A percentile compares a stretch with the other conserved stretches of the same genome.
Evolutionary conservation across 305 asterid genomes (phyloP).

Genomic region (Fraxinus baroniana): DNA sequence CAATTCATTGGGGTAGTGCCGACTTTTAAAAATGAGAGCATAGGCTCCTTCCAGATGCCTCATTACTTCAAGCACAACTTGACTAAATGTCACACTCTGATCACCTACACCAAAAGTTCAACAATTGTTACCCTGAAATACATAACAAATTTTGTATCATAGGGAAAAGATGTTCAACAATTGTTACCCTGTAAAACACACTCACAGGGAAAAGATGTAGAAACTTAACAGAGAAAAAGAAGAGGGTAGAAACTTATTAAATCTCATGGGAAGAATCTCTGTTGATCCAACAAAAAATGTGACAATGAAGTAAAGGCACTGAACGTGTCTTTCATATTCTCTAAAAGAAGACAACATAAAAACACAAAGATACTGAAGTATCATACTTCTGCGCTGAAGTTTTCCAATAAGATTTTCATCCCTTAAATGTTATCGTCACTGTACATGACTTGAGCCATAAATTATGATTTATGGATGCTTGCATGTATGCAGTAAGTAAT

Average conservation of each 20-base stretch:
- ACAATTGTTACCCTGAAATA: slow-evolving; percentile 5
- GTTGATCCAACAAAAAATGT: slow-evolving; percentile 3
- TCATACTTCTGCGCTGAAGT: slow-evolving; percentile 1
- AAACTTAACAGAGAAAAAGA: slow-evolving; percentile 2
- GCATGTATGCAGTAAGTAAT: background rate
- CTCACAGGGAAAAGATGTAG: slow-evolving; percentile 8
- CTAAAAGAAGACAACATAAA: background rate
- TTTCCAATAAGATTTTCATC: background rate
- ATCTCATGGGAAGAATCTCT: slow-evolving; percentile 1
- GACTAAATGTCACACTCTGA: slow-evolving; percentile 79
- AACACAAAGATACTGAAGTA: background rate
- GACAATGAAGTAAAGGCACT: background rate
- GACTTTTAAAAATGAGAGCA: slow-evolving; percentile 94
- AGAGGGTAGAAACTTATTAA: background rate
- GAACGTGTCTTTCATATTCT: slow-evolving; percentile 1
- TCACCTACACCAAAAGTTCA: slow-evolving; percentile 57
- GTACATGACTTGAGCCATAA: background rate
- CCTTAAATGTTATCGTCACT: background rate
- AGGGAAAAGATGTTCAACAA: background rate
- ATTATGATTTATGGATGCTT: background rate
- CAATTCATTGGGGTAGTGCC: slow-evolving; percentile 90
- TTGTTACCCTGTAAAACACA: background rate
- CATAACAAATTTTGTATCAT: background rate
- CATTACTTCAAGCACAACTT: slow-evolving; percentile 97
- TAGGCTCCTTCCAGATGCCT: slow-evolving; percentile 98